Evolutionary conservation across 2,329 filamentous ascomycete genomes (phyloP).

Genomic region (Ophiostoma sp.): DNA sequence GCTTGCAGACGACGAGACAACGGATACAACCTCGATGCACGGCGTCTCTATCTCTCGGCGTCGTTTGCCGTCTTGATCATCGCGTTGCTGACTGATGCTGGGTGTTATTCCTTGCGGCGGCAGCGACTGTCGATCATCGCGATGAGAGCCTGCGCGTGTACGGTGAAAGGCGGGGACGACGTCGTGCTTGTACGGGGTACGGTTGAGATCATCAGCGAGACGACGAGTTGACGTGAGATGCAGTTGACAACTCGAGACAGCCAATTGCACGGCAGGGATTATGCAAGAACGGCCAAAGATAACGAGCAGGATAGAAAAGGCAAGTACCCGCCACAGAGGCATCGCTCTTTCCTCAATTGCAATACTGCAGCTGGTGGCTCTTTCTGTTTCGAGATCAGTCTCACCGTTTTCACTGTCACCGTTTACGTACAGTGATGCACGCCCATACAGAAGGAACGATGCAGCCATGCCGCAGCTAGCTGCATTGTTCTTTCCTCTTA

Average conservation of each 20-base stretch:
- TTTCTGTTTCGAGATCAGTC: not conserved
- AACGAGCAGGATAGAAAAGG: too few species aligned
- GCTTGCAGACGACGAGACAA: not conserved
- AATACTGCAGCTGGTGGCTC: too few species aligned
- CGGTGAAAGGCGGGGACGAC: not conserved
- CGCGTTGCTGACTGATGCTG: not conserved
- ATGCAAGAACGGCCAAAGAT: too few species aligned
- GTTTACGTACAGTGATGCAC: not conserved
- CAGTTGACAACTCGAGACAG: too few species aligned
- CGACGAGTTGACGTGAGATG: not conserved
- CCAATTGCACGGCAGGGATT: too few species aligned
- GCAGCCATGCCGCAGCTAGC: slow-evolving; percentile 1
- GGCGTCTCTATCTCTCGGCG: not conserved
- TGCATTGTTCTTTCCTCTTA: not conserved
- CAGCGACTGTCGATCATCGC: not conserved
- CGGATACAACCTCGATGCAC: not conserved
- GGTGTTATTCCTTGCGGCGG: not conserved
- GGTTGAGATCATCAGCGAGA: not conserved
- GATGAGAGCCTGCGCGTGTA: not conserved
- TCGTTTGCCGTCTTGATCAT: not conserved
- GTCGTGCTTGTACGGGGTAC: not conserved
- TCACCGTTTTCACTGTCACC: not conserved
- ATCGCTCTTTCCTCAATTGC: too few species aligned
- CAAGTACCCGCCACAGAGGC: too few species aligned
- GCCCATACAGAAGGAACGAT: slow-evolving; percentile 5